Base-by-base conservation (phyloP, 2,329 filamentous ascomycete species). In the Claviceps paspali region DNA sequence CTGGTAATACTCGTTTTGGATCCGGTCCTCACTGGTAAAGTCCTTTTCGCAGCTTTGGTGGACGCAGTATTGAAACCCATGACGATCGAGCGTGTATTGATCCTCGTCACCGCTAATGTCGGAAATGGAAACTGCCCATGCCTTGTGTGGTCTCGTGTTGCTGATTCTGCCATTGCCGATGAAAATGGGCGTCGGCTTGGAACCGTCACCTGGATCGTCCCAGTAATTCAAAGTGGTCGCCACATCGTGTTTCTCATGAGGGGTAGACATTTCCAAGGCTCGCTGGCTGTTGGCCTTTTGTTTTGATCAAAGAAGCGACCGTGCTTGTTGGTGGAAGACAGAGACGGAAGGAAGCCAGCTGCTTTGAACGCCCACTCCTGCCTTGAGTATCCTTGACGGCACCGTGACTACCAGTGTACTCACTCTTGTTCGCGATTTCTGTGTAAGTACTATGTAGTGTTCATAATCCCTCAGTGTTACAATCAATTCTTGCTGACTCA, bases 1-100 rank as follows among this genome's bases (percentile, higher is more conserved):
- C 0, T 75, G 70, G 54, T 87, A 88, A 59, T 87, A 88, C 19
- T 65, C 59, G 1, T 57, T 47, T 47, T 70, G 63, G 48, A 88
- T 76, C 19, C 63, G 60, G 3, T 68, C 65, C 35, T 80, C 73
- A 50, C 79, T 68, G 3, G 47, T 41, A 39, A 63, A 65, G 2
- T 47, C 47, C n/a, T 47, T 42, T 32, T 61, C 48, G 2, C 24
- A 24, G 43, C 53, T 56, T 30, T 47, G 38, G 29, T 54, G 55
- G 9, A 43, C 49, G 18, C 50, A 43, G 40, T 57, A 57, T 33
- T 62, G 59, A 44, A 65, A 65, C 1, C 62, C 62, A 41, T 63
- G 52, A 29, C 38, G 45, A 46, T 64, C 60, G 29, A 65, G 58
- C 1, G 52, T 52, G 49, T 60, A 65, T 7, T 49, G 43, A 42